Percentiles rank a stretch among this genome's conserved stretches.
Conservation (phyloP, 2,329 filamentous ascomycete genomes). For the Apiospora koreana region DNA sequence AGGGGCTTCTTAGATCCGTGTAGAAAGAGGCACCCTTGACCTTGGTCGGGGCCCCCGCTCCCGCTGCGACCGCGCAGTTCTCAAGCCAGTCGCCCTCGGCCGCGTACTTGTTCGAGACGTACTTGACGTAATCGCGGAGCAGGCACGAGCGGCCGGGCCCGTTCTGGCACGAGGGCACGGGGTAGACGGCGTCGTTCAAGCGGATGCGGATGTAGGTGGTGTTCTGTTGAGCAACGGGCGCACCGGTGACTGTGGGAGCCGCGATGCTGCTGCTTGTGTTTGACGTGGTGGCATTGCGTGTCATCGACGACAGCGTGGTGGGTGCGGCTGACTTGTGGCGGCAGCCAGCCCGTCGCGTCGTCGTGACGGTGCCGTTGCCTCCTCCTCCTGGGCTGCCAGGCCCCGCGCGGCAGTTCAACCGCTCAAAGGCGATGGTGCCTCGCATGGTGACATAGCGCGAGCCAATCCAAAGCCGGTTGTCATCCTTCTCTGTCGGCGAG, state of each 20-base stretch:
- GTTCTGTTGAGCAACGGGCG: conserved; percentile 22
- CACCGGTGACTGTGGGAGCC: conserved; percentile 12
- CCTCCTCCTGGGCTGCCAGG: not conserved
- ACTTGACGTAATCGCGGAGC: conserved; percentile 44
- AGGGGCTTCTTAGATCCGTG: conserved; percentile 43
- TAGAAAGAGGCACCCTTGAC: conserved; percentile 52
- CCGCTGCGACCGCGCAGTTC: conserved; percentile 47
- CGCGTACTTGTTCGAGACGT: conserved; percentile 46
- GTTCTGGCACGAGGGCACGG: conserved; percentile 53
- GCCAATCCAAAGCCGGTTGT: conserved; percentile 53
- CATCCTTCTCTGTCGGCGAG: conserved; percentile 45
- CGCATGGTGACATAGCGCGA: conserved; percentile 63
- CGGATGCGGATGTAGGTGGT: conserved; percentile 55
- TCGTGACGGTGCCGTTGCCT: conserved; percentile 16
- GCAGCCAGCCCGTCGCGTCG: conserved; percentile 8
- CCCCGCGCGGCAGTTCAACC: conserved; percentile 50
- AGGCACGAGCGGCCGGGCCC: conserved; percentile 58
- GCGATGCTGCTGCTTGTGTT: conserved; percentile 13
- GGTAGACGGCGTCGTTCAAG: conserved; percentile 65
- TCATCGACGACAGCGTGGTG: conserved; percentile 16
- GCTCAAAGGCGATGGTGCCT: conserved; percentile 66
- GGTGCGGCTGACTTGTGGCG: not conserved
- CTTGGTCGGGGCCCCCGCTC: conserved; percentile 37
- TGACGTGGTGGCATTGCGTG: conserved; percentile 12
- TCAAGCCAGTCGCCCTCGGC: conserved; percentile 50